These are phyloP conservation scores for Aspergillus mulundensis DNA, from an alignment of 495 filamentous ascomycete genomes.

Conservation along the genomic window DNA sequence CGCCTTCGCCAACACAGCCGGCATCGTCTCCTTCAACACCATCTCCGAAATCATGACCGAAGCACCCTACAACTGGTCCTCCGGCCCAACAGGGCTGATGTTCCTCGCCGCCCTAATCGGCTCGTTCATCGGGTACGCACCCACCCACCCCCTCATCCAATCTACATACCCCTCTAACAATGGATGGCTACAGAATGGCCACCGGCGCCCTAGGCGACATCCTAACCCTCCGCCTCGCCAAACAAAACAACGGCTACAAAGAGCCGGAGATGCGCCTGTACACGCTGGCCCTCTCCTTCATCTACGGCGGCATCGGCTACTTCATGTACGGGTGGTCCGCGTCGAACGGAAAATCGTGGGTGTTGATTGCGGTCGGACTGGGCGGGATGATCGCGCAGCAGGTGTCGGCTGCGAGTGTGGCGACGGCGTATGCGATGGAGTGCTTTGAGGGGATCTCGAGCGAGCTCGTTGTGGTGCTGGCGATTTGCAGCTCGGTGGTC, in stretches of 20 bases:
- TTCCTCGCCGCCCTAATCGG: slow-evolving; percentile 29
- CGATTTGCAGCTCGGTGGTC: slow-evolving; percentile 29
- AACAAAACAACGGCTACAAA: slow-evolving; percentile 30
- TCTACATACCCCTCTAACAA: too few relatives aligned
- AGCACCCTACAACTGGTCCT: slow-evolving; percentile 30
- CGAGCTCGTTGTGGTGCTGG: slow-evolving; percentile 32
- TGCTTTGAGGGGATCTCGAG: slow-evolving; percentile 32
- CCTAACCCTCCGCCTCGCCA: slow-evolving; percentile 26
- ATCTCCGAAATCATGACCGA: slow-evolving; percentile 34
- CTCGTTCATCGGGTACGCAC: slow-evolving; percentile 26
- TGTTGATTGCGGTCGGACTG: slow-evolving; percentile 28
- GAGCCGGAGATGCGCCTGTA: slow-evolving; percentile 36
- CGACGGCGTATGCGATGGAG: slow-evolving; percentile 40
- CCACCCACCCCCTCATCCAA: not conserved
- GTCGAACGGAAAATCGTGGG: slow-evolving; percentile 29
- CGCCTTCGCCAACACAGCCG: slow-evolving; percentile 32
- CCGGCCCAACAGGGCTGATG: slow-evolving; percentile 24
- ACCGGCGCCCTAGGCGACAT: slow-evolving; percentile 29
- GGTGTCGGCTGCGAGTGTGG: slow-evolving; percentile 32
- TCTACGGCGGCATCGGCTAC: slow-evolving; percentile 29
- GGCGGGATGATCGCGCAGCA: slow-evolving; percentile 37
- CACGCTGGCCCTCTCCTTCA: slow-evolving; percentile 23
- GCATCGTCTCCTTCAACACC: slow-evolving; percentile 34
- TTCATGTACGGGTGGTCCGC: slow-evolving; percentile 35
- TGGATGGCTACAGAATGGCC: slow-evolving; percentile 19